These are phyloP conservation scores for Cylindrodendrum hubeiense DNA, from an alignment of 2,329 filamentous ascomycete genomes.

Conservation along the genomic window DNA sequence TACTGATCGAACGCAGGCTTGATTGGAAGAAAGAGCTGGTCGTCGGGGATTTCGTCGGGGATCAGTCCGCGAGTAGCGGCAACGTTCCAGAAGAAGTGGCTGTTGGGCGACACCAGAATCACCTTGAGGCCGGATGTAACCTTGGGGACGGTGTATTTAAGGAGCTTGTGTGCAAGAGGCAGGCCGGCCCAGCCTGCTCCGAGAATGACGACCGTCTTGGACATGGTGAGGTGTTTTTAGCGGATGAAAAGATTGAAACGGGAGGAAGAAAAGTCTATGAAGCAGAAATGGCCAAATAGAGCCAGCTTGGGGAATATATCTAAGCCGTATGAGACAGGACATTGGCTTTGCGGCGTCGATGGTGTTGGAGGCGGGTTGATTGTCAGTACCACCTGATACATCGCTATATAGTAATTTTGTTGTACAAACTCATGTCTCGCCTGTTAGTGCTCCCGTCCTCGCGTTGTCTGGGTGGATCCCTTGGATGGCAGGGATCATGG, in stretches of 20 bases:
- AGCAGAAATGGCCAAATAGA: not conserved
- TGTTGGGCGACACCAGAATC: conserved; percentile 65
- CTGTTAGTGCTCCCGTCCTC: conserved; percentile 25
- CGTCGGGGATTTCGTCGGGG: conserved; percentile 60
- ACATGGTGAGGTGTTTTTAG: conserved; percentile 48
- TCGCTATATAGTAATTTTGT: too few relatives aligned
- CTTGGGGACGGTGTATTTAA: conserved; percentile 60
- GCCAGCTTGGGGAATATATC: not conserved
- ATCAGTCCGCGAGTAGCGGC: conserved; percentile 67
- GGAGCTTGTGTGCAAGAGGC: conserved; percentile 62
- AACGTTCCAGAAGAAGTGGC: conserved; percentile 68
- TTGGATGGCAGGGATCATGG: conserved; percentile 33
- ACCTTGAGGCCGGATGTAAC: conserved; percentile 58
- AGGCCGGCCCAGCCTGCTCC: conserved; percentile 66
- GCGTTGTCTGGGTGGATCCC: conserved; percentile 5
- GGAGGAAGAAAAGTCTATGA: not conserved
- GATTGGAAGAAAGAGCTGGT: conserved; percentile 61
- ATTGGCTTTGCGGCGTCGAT: not conserved
- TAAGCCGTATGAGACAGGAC: not conserved
- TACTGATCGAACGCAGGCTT: conserved; percentile 60
- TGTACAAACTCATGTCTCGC: not conserved
- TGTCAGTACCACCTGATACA: conserved; percentile 13
- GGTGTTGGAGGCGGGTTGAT: too few relatives aligned
- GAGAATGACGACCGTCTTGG: conserved; percentile 65
- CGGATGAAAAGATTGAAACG: not conserved